Base-by-base conservation (phyloP, 164 flowering plant genomes). In the Protea cynaroides region DNA sequence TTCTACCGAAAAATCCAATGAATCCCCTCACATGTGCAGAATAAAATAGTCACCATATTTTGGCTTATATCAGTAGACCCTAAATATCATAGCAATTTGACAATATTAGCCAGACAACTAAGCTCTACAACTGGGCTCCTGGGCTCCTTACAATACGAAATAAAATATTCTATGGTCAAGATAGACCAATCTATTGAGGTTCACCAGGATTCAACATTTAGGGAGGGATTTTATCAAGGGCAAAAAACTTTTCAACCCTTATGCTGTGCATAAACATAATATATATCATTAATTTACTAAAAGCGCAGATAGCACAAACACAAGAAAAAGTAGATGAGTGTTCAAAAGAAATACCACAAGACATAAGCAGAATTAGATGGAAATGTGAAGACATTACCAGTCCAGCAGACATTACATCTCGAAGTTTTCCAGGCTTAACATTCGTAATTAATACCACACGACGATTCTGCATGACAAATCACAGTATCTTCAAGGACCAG, bases 361-460 rank as follows among this genome's bases (percentile, higher is more conserved):
- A 52, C 24, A 52, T 19, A 8, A 52, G 55, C 24, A 52, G 12
- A 52, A 52, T 52, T 19, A 52, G 10, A 52, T 52, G 55, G 21
- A 22, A 21, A 52, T 52, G 23, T 8, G 8, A 56, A 56, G 10
- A 25, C 1, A 17, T 12, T 89, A 94, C 99, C 96, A 91, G 78
- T 76, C 97, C 99, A 65, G 90, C 89, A 8, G 99, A 94, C 80
- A 81, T 68, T 58, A 91, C 88, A 78, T 91, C 97, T 66, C 97
- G 81, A 52, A 91, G 81, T 75, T 94, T 94, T 75, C 96, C 96
- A 71, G 97, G 96, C 81, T 91, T 94, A 54, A 94, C 92, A 76
- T 94, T 94, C 25, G 97, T 89, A 56, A 94, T 84, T 49, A 94
- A 77, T 53, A 80, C 93, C 74, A 94, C 96, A 56, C 46, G 81